Conservation (phyloP, 202 grass and related monocot species). For the Carex sylvatica region DNA sequence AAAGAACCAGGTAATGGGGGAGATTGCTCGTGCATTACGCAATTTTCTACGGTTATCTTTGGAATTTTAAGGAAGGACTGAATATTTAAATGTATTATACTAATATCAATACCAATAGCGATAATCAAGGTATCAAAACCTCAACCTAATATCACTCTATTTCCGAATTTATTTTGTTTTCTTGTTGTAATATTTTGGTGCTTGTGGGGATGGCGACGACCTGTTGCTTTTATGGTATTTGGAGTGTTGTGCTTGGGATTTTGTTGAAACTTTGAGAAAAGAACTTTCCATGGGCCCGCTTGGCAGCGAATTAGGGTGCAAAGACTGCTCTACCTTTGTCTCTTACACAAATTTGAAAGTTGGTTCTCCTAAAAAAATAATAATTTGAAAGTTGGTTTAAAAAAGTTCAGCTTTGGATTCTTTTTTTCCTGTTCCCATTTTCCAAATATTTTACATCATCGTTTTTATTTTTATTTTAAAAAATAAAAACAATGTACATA, state of each 20-base stretch:
- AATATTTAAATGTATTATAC: not conserved
- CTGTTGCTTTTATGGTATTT: constrained; percentile 29
- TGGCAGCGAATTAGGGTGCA: constrained; percentile 24
- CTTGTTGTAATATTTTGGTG: not conserved
- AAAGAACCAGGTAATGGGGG: not conserved
- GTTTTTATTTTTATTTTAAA: not conserved
- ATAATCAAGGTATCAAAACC: constrained; percentile 23
- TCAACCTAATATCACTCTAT: not conserved
- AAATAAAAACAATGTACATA: not conserved
- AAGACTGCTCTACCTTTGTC: constrained; percentile 20
- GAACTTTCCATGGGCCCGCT: constrained; percentile 17
- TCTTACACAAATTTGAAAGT: not conserved
- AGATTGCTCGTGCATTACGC: not conserved
- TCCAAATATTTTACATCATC: not conserved
- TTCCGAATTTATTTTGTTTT: constrained; percentile 13
- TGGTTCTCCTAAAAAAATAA: not conserved
- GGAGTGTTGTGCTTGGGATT: constrained; percentile 17
- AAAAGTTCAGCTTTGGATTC: not conserved
- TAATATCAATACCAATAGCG: not conserved
- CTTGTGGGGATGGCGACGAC: constrained; percentile 13
- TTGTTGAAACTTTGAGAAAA: not conserved
- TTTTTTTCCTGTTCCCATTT: not conserved
- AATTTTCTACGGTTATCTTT: constrained; percentile 1
- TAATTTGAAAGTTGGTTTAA: not conserved
- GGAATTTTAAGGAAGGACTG: not conserved